Evolutionary conservation across 2,329 filamentous ascomycete genomes (phyloP), one percentile per base, ranked within the genome.

Genomic region (Ophiosphaerella herpotricha): DNA sequence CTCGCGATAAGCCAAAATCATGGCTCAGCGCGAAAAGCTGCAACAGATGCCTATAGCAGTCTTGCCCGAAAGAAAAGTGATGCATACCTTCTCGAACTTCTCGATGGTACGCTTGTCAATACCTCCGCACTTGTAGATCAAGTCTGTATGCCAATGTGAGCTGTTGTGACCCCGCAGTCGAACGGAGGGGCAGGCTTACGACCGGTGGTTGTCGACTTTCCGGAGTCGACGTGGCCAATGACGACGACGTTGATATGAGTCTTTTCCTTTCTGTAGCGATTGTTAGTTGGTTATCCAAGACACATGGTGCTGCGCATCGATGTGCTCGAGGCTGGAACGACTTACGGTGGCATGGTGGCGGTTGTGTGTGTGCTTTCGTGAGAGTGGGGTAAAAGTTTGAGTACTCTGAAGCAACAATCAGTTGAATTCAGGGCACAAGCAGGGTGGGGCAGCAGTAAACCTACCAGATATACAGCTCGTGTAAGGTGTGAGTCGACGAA

Each of bases 121-220:
- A 91, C 94, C 94, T 89, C 94, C 94, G 86, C 94, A 97, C 89
- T 99, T 93, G 91, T 97, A 97, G 90, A 99, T 97, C 87, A 99
- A 88, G 85, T 81, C 77, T 80, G 74, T 93, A 89, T 78, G 79
- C 70, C 73, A 66, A 68, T 66, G 66, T 72, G 56, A 66, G 61
- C 55, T 57, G 40, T 43, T 61, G 55, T 52, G 55, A 57, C 57
- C 57, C 56, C 60, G 67, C 61, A 54, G 44, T 62, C 43, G 66
- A 55, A 66, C 57, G 63, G 58, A 50, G 47, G 61, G 63, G 66
- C 49, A 64, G 61, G 69, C 86, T 89, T 87, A 91, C 78, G 78
- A 63, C 90, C 86, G 71, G 87, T 90, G 80, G 92, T 97, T 80
- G 92, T 97, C 72, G 92, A 96, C 88, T 97, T 97, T 84, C 92